Conservation (phyloP, 305 asterid species). For the Fraxinus nigra region DNA sequence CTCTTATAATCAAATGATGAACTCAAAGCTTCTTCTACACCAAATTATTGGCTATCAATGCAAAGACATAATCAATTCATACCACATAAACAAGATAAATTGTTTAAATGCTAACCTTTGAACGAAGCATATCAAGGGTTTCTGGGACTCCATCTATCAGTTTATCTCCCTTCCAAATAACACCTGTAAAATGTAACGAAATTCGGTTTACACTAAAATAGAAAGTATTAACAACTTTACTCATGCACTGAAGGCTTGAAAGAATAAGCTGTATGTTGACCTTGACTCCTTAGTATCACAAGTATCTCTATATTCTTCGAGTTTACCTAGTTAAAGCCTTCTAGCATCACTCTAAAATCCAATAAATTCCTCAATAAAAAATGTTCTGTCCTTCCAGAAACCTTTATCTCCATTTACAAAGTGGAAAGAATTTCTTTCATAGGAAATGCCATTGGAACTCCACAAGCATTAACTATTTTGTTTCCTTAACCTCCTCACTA, state of each 20-base stretch:
- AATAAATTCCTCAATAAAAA: slow-evolving; percentile 1
- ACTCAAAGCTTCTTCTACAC: slow-evolving; percentile 18
- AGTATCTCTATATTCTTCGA: not conserved
- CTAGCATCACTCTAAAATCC: not conserved
- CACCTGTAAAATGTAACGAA: slow-evolving; percentile 62
- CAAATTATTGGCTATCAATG: slow-evolving; percentile 12
- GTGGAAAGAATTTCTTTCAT: not conserved
- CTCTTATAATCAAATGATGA: slow-evolving; percentile 7
- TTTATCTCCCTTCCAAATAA: slow-evolving; percentile 96
- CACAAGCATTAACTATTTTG: not conserved
- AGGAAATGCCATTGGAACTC: not conserved
- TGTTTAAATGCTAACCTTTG: slow-evolving; percentile 52
- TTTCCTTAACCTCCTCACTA: not conserved
- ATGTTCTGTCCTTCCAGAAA: not conserved
- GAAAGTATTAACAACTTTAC: not conserved
- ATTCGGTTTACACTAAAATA: not conserved
- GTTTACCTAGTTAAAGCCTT: slow-evolving; percentile 4
- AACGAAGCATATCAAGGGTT: slow-evolving; percentile 91
- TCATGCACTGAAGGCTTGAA: not conserved
- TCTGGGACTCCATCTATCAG: slow-evolving; percentile 97
- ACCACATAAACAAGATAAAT: not conserved
- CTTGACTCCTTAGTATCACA: not conserved
- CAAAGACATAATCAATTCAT: not conserved
- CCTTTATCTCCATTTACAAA: not conserved
- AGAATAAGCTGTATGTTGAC: not conserved